Evolutionary conservation across 352 stramenopile species (phyloP), one percentile per base, ranked within the genome.

Genomic region (Phytophthora pluvialis): DNA sequence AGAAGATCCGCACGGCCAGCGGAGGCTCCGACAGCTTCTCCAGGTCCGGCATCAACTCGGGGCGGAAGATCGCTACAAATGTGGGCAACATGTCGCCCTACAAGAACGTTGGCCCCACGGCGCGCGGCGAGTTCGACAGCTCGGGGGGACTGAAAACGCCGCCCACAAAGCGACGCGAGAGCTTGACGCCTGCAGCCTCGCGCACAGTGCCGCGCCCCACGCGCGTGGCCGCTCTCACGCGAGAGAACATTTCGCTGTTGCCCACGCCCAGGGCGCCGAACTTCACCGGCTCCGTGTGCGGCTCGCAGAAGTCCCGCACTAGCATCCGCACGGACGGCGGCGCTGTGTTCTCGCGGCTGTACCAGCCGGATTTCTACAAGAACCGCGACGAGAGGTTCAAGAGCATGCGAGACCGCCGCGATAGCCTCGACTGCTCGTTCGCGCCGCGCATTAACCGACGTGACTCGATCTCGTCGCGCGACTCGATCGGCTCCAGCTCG

Each of bases 301-400:
- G 83, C 35, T 93, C 83, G n/a, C 78, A 90, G 40, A 77, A 90
- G 52, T 93, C 84, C 31, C 80, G 76, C 35, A 89, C 81, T 10
- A 93, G 84, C 11, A 80, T 88, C 21, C 76, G 84, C 51, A 95
- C 86, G 16, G 86, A 93, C 58, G 86, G 84, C 36, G 86, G 86
- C 39, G 80, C 84, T 9, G 86, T 95, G 32, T 95, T 95, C 59
- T 92, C 84, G 28, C 73, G 86, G 9, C 63, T 95, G 54, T 95
- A 95, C 53, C 84, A 95, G 61, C 70, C 86, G n/a, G 83, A 95
- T 61, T 91, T 86, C 59, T 84, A 91, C 71, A 91, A 93, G 75
- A 86, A 77, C 29, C 81, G 84, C 26, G 86, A 93, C 13, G 73
- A 79, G 53, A 93, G 90, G 68, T 77, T 86, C 43, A 77, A 83